phyloP scores from a whole-genome alignment of 1,139 yeast genomes.

The Pichia sp. region DNA sequence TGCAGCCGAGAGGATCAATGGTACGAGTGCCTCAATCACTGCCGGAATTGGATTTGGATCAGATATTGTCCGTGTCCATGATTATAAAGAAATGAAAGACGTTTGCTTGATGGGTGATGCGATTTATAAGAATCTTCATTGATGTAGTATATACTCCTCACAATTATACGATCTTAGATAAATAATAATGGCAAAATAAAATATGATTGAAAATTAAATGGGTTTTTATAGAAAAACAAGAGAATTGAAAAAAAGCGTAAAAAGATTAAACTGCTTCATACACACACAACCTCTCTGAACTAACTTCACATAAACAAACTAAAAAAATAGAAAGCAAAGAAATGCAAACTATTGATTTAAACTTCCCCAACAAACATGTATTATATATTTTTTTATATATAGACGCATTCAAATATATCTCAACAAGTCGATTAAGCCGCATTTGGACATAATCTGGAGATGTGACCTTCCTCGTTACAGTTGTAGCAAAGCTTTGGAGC shows the following conservation, averaged over 20 bases:
- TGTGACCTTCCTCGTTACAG: constrained; percentile 72
- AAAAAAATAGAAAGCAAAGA: not conserved
- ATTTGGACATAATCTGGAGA: constrained; percentile 52
- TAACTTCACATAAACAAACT: not conserved
- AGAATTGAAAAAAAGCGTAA: constrained; percentile 15
- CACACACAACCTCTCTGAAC: constrained; percentile 12
- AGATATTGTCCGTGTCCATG: constrained; percentile 88
- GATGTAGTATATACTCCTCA: not conserved
- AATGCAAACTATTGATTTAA: not conserved
- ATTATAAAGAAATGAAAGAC: constrained; percentile 62
- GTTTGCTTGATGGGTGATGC: constrained; percentile 74
- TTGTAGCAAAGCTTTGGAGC: constrained; percentile 65
- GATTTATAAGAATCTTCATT: constrained; percentile 42
- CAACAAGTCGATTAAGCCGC: constrained; percentile 1
- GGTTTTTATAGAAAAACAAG: constrained; percentile 9
- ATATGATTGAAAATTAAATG: constrained; percentile 3
- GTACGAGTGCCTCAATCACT: constrained; percentile 73
- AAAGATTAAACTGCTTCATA: constrained; percentile 8
- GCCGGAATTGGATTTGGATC: constrained; percentile 71
- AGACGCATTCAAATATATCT: not conserved
- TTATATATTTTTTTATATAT: not conserved
- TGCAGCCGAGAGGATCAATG: constrained; percentile 61
- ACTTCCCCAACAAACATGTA: constrained; percentile 3
- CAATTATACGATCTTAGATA: too few relatives aligned
- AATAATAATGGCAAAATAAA: not conserved